Conservation (phyloP, 2,329 filamentous ascomycete genomes). For the Aspergillus cejpii region DNA sequence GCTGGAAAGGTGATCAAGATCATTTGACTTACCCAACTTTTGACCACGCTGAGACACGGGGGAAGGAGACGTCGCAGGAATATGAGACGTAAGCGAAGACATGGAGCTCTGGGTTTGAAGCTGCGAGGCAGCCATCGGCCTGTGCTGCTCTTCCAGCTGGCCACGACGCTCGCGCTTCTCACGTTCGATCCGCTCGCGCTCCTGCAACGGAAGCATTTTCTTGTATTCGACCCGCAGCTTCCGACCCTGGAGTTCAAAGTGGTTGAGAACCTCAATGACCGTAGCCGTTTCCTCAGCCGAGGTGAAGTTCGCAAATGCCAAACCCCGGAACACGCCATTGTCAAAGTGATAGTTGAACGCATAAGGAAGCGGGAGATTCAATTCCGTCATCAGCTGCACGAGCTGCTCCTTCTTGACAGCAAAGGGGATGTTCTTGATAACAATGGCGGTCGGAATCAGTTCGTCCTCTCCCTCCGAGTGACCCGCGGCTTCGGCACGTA, state of each 20-base stretch:
- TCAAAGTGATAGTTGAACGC: constrained; percentile 99
- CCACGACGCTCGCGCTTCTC: constrained; percentile 95
- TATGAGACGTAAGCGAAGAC: constrained; percentile 63
- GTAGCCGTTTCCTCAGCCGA: constrained; percentile 86
- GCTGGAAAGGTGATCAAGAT: neutral
- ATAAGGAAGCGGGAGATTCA: constrained; percentile 89
- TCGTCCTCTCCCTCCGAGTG: constrained; percentile 57
- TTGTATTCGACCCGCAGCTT: constrained; percentile 98
- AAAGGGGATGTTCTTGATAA: constrained; percentile 99
- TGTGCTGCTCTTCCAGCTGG: constrained; percentile 94
- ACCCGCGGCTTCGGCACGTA: constrained; percentile 38
- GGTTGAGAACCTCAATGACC: constrained; percentile 91
- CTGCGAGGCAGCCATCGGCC: constrained; percentile 57
- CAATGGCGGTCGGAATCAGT: constrained; percentile 94
- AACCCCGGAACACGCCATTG: constrained; percentile 88
- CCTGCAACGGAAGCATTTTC: constrained; percentile 94
- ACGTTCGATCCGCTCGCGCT: constrained; percentile 89
- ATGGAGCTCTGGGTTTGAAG: constrained; percentile 82
- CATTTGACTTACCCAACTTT: constrained; percentile 32
- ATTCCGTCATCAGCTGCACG: constrained; percentile 85
- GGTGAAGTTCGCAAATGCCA: constrained; percentile 97
- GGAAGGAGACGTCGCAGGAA: constrained; percentile 59
- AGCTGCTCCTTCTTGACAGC: constrained; percentile 96
- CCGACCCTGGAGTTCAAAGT: constrained; percentile 87
- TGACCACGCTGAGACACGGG: constrained; percentile 54